Conservation (phyloP, 768 basidiomycete genomes). For the Boletus speciosus region DNA sequence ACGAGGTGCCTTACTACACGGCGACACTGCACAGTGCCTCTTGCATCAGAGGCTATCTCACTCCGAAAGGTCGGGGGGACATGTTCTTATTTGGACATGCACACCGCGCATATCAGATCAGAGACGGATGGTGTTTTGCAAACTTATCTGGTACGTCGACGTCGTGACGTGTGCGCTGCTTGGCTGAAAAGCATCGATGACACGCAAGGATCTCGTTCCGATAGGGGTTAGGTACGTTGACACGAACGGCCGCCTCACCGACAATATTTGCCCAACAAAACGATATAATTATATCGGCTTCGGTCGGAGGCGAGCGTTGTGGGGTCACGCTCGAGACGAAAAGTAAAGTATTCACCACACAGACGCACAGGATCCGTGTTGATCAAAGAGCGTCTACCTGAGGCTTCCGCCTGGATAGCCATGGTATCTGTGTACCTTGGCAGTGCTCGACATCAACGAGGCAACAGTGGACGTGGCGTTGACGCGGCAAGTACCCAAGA, state of each 20-base stretch:
- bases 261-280: conserved; percentile 13
- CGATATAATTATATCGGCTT: conserved; percentile 16
- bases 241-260: conserved; percentile 14
- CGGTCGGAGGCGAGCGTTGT: conserved; percentile 18
- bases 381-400: conserved; percentile 25
- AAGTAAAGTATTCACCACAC: too few relatives aligned
- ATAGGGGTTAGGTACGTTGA: conserved; percentile 19
- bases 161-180: neutral
- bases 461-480: conserved; percentile 32
- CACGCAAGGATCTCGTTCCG: conserved; percentile 21
- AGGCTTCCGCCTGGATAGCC: conserved; percentile 25
- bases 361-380: conserved; percentile 15
- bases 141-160: conserved; percentile 13
- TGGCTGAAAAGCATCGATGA: conserved; percentile 12
- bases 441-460: conserved; percentile 28
- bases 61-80: conserved; percentile 16
- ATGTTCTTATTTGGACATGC: neutral
- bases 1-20: conserved; percentile 12
- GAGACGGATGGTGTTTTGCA: conserved; percentile 26
- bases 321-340: neutral
- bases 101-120: neutral
- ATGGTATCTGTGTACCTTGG: conserved; percentile 25
- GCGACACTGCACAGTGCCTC: conserved; percentile 13
- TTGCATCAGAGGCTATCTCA: conserved; percentile 9
- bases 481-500: conserved; percentile 19